These are phyloP conservation scores for Boletus sp. DNA, from an alignment of 768 basidiomycete genomes.

Conservation along the genomic window DNA sequence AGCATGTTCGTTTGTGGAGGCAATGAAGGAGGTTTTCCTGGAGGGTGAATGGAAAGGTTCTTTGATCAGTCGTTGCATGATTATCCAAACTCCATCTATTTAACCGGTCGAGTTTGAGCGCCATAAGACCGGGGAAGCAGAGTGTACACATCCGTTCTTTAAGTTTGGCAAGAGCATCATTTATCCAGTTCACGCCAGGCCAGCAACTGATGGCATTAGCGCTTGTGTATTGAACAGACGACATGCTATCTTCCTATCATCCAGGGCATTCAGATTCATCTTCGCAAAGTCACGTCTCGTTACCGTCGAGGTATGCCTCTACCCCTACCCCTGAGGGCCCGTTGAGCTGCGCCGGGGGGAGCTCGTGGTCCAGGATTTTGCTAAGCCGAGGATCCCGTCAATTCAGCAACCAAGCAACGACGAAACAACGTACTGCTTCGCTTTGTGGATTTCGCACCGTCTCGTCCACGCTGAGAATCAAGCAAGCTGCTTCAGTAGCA, in stretches of 20 bases:
- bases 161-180: no score
- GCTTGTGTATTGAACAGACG: constrained; percentile 16
- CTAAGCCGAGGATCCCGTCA: constrained; percentile 38
- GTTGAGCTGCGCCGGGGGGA: constrained; percentile 87
- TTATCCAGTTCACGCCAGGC: not conserved
- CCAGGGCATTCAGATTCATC: constrained; percentile 8
- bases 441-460: constrained; percentile 95
- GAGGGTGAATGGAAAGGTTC: not conserved
- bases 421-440: constrained; percentile 65
- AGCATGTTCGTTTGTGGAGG: not conserved
- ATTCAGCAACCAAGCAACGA: constrained; percentile 2
- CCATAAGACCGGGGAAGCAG: no score
- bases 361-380: constrained; percentile 82
- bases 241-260: constrained; percentile 19
- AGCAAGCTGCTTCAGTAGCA: constrained; percentile 92
- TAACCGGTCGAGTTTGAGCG: not conserved
- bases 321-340: constrained; percentile 84
- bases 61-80: not conserved
- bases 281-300: constrained; percentile 13
- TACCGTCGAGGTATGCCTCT: constrained; percentile 77
- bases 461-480: constrained; percentile 96
- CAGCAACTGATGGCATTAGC: constrained; percentile 6
- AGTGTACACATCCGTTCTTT: no score
- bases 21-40: not conserved
- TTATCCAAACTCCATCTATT: not conserved